Base-by-base conservation (phyloP, 345 rosid species). In the Gossypium arboreum region DNA sequence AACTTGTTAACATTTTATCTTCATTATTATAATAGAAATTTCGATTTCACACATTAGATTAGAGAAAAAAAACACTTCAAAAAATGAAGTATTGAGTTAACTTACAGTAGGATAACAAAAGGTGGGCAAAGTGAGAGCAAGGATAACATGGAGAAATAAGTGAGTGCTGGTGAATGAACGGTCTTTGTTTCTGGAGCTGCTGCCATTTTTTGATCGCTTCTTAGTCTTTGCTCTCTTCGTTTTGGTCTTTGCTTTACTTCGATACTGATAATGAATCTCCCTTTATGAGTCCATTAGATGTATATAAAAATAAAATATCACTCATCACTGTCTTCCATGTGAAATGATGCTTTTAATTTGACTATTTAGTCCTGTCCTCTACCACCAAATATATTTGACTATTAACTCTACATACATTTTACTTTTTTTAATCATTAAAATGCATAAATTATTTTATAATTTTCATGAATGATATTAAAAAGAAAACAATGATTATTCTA, bases 41-140 rank as follows among this genome's bases (percentile, higher is more conserved):
- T 9, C 22, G 2, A 16, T 16, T 43, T 12, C 12, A 3, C 2
- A 3, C 22, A 45, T 20, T 20, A 67, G 39, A 67, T 67, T 67
- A 7, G 0, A 12, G 12, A 15, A 15, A 18, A 50, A 57, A 7
- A 13, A 34, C 41, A 34, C 41, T 5, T 34, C 41, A 5, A 4
- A 18, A 24, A 63, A 11, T 2, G 25, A 0, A 43, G 56, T 20
- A 59, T 45, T 12, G 55, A 27, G 27, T 34, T 44, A 6, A 76
- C 90, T 87, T 84, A 96, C 99, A 96, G 91, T 63, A 96, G 77
- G 80, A 93, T 88, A 57, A 96, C 99, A 75, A 90, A 87, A 18
- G 98, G 99, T 71, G 99, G 99, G 74, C 99, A 93, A 61, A 93
- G 79, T 44, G 88, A 66, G 68, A 96, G 88, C 59, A 96, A 94